phyloP scores from a whole-genome alignment of 2,329 filamentous ascomycete species.

The Penicillium sclerotigenum region DNA sequence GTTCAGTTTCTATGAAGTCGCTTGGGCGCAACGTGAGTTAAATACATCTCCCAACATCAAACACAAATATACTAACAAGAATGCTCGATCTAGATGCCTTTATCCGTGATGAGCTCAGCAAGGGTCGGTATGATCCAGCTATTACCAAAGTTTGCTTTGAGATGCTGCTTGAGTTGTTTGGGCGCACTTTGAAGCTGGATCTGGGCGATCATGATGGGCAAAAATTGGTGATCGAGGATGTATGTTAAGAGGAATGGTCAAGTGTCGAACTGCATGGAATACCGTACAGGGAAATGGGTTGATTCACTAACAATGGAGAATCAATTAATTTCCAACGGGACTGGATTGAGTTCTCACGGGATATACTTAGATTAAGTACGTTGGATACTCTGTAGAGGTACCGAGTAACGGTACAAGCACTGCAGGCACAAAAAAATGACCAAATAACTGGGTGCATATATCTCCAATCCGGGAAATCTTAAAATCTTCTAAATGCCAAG shows the following conservation, averaged over 20 bases:
- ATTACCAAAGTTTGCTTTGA: constrained; percentile 86
- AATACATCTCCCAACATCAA: neutral
- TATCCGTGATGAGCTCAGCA: constrained; percentile 86
- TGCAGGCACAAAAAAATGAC: neutral
- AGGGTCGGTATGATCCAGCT: constrained; percentile 89
- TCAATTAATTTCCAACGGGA: neutral
- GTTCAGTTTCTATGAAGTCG: constrained; percentile 83
- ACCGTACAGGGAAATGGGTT: neutral
- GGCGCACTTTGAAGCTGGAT: constrained; percentile 71
- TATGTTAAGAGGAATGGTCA: constrained; percentile 55
- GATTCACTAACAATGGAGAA: neutral
- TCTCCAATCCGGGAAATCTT: neutral
- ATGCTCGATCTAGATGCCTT: constrained; percentile 64
- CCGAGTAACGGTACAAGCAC: neutral
- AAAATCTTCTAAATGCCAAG: neutral
- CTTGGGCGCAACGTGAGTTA: constrained; percentile 76
- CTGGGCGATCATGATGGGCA: constrained; percentile 65
- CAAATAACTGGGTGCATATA: neutral
- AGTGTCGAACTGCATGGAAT: neutral
- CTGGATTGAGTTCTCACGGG: neutral
- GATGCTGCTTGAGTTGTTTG: constrained; percentile 83
- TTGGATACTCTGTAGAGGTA: neutral
- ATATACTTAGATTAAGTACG: neutral
- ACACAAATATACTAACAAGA: constrained; percentile 3
- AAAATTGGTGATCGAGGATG: constrained; percentile 64